phyloP scores from a whole-genome alignment of 2,329 filamentous ascomycete genomes.

The Didymella glomerata region DNA sequence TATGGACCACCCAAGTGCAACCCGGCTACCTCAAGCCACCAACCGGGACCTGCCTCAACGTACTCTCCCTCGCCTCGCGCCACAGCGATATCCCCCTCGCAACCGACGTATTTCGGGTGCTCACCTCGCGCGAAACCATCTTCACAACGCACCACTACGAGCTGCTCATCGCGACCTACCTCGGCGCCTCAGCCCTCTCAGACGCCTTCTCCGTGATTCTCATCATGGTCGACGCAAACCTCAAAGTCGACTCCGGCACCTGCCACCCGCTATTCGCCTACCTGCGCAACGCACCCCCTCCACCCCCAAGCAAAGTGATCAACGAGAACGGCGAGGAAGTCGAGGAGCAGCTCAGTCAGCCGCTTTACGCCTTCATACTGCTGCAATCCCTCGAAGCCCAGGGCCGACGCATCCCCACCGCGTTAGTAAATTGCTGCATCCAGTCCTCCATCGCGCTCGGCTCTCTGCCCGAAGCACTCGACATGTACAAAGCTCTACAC shows the following conservation, averaged over 20 bases:
- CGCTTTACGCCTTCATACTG: slow-evolving; percentile 62
- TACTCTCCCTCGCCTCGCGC: slow-evolving; percentile 76
- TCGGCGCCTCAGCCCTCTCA: slow-evolving; percentile 65
- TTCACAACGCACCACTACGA: slow-evolving; percentile 79
- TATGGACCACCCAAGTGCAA: slow-evolving; percentile 75
- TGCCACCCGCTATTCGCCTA: slow-evolving; percentile 69
- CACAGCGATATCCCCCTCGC: slow-evolving; percentile 74
- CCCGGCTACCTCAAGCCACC: slow-evolving; percentile 67
- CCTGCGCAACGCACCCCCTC: slow-evolving; percentile 54
- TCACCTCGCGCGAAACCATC: slow-evolving; percentile 66
- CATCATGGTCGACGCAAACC: slow-evolving; percentile 74
- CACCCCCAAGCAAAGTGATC: neutral
- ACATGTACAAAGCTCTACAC: slow-evolving; percentile 69
- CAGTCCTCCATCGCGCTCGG: slow-evolving; percentile 58
- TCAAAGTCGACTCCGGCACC: slow-evolving; percentile 65
- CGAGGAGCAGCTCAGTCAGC: slow-evolving; percentile 50
- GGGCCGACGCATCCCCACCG: slow-evolving; percentile 61
- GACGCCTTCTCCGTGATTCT: slow-evolving; percentile 74
- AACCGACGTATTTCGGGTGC: slow-evolving; percentile 72
- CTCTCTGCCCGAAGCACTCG: slow-evolving; percentile 61
- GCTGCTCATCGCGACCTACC: slow-evolving; percentile 76
- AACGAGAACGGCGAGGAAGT: neutral
- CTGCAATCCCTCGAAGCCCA: slow-evolving; percentile 64
- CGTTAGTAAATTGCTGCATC: slow-evolving; percentile 62
- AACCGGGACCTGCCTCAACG: slow-evolving; percentile 70